phyloP scores from a whole-genome alignment of 108 stramenopile species.

The Phaeodactylum tricornutum region DNA sequence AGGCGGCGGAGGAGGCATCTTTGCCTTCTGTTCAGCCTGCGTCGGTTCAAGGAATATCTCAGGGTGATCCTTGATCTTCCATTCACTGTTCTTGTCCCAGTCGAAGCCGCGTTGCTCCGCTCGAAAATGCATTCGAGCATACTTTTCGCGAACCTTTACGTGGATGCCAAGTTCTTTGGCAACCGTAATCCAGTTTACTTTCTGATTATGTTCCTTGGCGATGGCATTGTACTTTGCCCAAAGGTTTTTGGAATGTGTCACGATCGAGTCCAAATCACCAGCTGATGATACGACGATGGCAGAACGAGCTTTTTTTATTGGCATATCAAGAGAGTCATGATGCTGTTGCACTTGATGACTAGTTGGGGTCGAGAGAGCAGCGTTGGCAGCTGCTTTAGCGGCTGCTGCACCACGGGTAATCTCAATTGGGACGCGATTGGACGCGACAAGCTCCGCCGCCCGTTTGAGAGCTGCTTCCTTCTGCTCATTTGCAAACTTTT shows the following conservation, averaged over 20 bases:
- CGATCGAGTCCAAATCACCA: constrained; percentile 57
- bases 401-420: constrained; percentile 49
- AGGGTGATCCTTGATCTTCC: constrained; percentile 62
- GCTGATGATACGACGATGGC: constrained; percentile 72
- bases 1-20: constrained; percentile 34
- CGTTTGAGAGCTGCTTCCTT: constrained; percentile 64
- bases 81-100: constrained; percentile 33
- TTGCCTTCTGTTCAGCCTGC: constrained; percentile 36
- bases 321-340: neutral
- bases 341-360: neutral
- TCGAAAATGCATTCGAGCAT: constrained; percentile 68
- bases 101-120: constrained; percentile 72
- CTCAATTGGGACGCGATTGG: constrained; percentile 67
- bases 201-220: constrained; percentile 80
- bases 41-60: constrained; percentile 60
- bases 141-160: constrained; percentile 83
- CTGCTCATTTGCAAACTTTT: constrained; percentile 49
- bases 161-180: constrained; percentile 76
- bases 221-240: constrained; percentile 81
- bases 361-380: constrained; percentile 3
- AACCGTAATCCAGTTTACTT: constrained; percentile 74
- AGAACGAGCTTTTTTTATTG: constrained; percentile 43
- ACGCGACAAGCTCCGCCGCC: constrained; percentile 57
- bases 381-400: constrained; percentile 21
- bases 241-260: constrained; percentile 69